Evolutionary conservation across 495 filamentous ascomycete genomes (phyloP).

Genomic region (Penicillium silybi): DNA sequence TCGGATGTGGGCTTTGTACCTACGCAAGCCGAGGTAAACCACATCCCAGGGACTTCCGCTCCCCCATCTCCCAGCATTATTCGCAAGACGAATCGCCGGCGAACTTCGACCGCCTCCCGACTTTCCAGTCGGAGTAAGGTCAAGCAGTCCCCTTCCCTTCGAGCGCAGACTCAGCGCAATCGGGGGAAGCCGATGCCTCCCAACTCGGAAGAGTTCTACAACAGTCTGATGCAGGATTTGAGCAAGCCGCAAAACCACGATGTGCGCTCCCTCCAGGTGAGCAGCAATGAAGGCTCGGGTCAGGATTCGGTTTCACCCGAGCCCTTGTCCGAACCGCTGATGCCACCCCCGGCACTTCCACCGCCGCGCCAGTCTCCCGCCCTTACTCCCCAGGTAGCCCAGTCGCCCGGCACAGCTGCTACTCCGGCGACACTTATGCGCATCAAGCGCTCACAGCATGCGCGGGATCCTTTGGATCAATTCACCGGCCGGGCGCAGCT

Average conservation of each 20-base stretch:
- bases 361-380: conserved; percentile 52
- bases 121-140: conserved; percentile 49
- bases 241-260: conserved; percentile 27
- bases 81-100: conserved; percentile 29
- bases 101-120: conserved; percentile 37
- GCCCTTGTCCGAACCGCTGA: conserved; percentile 62
- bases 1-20: conserved; percentile 40
- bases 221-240: conserved; percentile 30
- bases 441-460: conserved; percentile 45
- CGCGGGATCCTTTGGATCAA: conserved; percentile 19
- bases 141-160: conserved; percentile 82
- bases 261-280: conserved; percentile 36
- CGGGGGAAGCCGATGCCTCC: conserved; percentile 54
- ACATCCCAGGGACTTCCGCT: conserved; percentile 35
- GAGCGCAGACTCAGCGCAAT: conserved; percentile 57
- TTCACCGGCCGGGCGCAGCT: conserved; percentile 29
- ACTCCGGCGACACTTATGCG: conserved; percentile 87
- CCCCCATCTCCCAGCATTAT: conserved; percentile 30
- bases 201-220: conserved; percentile 49
- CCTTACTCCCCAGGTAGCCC: conserved; percentile 38
- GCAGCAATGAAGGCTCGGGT: conserved; percentile 57
- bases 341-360: conserved; percentile 65
- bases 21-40: conserved; percentile 46
- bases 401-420: conserved; percentile 48
- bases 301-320: conserved; percentile 70